phyloP scores from a whole-genome alignment of 306 rosid genomes.

The Gastrolobium villosum region DNA sequence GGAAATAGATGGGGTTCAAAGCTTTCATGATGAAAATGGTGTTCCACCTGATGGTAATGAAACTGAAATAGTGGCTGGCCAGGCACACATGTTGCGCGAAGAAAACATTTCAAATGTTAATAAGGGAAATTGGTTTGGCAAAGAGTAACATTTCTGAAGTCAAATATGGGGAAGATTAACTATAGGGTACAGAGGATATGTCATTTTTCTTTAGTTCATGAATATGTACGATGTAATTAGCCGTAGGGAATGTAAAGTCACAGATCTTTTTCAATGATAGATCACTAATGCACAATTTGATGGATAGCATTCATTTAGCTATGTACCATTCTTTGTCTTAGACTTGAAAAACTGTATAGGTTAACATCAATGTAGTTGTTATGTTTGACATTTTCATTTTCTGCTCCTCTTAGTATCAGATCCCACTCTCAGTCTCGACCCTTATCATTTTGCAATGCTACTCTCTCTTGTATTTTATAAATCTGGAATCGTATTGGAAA shows the following conservation, averaged over 20 bases:
- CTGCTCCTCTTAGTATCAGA: neutral
- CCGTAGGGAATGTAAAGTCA: neutral
- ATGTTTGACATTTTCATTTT: neutral
- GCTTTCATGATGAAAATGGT: constrained; percentile 61
- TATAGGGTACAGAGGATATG: neutral
- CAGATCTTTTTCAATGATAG: constrained; percentile 24
- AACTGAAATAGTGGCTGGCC: constrained; percentile 21
- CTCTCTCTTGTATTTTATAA: no score
- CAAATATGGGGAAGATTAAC: constrained; percentile 32
- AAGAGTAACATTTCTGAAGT: constrained; percentile 32
- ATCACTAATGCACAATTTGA: constrained; percentile 18
- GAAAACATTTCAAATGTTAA: constrained; percentile 29
- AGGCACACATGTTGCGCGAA: neutral
- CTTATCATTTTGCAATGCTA: no score
- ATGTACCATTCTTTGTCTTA: constrained; percentile 28
- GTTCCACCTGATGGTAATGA: constrained; percentile 50
- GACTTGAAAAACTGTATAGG: constrained; percentile 36
- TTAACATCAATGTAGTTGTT: constrained; percentile 17
- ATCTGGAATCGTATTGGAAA: no score
- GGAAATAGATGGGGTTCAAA: constrained; percentile 41
- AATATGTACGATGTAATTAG: constrained; percentile 21
- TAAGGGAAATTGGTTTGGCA: constrained; percentile 29
- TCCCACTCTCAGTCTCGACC: no score
- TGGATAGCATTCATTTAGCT: neutral
- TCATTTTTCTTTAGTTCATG: constrained; percentile 14